phyloP scores from a whole-genome alignment of 306 rosid species.

The Trifolium dubium region DNA sequence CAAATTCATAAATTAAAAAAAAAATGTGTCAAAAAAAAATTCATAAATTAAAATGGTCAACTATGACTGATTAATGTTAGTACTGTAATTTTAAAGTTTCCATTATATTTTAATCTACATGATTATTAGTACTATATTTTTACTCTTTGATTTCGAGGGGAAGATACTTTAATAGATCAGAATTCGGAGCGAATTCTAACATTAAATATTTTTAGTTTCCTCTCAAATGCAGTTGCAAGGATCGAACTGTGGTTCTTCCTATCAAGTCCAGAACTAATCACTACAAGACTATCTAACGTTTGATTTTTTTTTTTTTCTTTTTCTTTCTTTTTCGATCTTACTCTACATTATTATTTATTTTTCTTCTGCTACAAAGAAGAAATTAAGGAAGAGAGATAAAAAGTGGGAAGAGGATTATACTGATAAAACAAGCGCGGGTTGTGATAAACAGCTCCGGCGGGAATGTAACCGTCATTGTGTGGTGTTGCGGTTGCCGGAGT shows the following conservation, averaged over 20 bases:
- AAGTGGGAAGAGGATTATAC: constrained; percentile 28
- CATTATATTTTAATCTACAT: not conserved
- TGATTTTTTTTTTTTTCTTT: not conserved
- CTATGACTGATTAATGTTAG: not conserved
- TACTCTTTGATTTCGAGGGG: no score
- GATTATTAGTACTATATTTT: not conserved
- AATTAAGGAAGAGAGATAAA: not conserved
- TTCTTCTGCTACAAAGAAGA: not conserved
- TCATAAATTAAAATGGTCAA: not conserved
- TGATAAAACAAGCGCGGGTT: constrained; percentile 49
- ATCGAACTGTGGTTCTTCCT: no score
- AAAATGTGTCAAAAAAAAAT: no score
- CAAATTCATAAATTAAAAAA: no score
- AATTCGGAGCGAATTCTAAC: no score
- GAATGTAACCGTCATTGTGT: constrained; percentile 25
- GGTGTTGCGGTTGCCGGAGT: not conserved
- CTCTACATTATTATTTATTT: no score
- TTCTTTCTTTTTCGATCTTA: no score
- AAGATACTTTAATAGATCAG: no score
- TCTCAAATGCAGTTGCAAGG: no score
- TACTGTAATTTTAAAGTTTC: not conserved
- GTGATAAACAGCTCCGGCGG: constrained; percentile 43
- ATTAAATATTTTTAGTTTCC: no score
- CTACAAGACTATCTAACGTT: no score
- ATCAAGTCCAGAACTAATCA: no score